These are phyloP conservation scores for Heliosperma pusillum DNA, from an alignment of 148 eudicot genomes.

Conservation along the genomic window DNA sequence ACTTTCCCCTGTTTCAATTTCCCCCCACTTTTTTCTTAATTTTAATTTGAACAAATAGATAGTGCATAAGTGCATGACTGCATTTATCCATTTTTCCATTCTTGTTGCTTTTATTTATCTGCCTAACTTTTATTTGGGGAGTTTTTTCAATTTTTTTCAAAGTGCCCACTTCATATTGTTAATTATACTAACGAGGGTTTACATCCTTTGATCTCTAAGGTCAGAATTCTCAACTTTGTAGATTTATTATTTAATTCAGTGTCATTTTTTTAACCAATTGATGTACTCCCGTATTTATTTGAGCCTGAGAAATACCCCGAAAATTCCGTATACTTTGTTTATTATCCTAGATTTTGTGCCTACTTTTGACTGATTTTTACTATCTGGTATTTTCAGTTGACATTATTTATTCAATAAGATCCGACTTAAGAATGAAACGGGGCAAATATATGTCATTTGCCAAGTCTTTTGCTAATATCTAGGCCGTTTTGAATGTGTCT, in stretches of 20 bases:
- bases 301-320: neutral
- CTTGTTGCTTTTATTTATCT: neutral
- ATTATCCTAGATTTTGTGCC: conserved; percentile 15
- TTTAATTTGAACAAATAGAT: no score
- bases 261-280: no score
- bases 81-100: neutral
- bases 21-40: neutral
- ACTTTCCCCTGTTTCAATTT: conserved; percentile 26
- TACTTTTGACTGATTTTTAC: conserved; percentile 17
- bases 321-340: neutral
- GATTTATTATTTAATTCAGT: neutral
- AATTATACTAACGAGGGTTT: conserved; percentile 9
- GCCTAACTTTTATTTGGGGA: neutral
- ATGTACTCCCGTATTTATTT: neutral
- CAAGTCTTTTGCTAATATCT: no score
- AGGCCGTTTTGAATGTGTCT: no score
- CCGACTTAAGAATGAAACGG: no score
- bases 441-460: no score
- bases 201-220: conserved; percentile 7
- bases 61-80: neutral
- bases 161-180: conserved; percentile 14
- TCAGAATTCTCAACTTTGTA: conserved; percentile 3
- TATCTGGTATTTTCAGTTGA: neutral
- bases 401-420: no score
- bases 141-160: neutral